Evolutionary conservation across 179 eudicot genomes (phyloP).

Genomic region (Carnegiea gigantea): DNA sequence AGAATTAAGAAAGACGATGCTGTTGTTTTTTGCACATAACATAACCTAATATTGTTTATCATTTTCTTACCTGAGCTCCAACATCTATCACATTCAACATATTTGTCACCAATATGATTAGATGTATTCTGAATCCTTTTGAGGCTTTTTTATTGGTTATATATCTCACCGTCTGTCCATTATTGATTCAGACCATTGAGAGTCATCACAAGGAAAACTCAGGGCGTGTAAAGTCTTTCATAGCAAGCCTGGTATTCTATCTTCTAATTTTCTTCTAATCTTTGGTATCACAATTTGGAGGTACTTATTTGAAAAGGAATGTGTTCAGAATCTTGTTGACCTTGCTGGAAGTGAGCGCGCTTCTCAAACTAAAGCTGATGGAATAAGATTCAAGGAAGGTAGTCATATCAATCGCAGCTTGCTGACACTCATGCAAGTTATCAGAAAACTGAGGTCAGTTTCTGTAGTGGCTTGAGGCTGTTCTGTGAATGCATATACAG

Average conservation of each 20-base stretch:
- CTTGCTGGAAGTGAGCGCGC: conserved; percentile 99
- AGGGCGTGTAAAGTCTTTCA: conserved; percentile 73
- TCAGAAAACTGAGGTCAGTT: conserved; percentile 83
- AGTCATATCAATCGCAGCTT: conserved; percentile 94
- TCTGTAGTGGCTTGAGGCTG: neutral
- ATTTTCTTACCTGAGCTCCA: neutral
- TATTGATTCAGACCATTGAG: conserved; percentile 57
- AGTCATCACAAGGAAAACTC: conserved; percentile 72
- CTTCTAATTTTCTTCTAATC: conserved; percentile 13
- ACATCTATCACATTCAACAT: too few species aligned
- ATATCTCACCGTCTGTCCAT: conserved; percentile 9
- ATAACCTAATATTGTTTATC: neutral
- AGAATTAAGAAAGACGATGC: conserved; percentile 2
- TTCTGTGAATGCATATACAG: neutral
- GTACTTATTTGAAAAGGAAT: neutral
- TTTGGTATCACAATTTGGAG: neutral
- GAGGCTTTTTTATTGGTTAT: neutral
- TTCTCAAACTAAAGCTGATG: conserved; percentile 78
- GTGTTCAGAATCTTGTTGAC: conserved; percentile 89
- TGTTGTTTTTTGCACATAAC: neutral
- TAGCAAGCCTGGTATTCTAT: conserved; percentile 75
- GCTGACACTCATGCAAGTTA: conserved; percentile 88
- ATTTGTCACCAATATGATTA: too few species aligned
- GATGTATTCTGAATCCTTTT: neutral
- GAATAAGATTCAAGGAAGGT: conserved; percentile 86